Conservation (phyloP, 768 basidiomycete genomes). For the Russula sp. region DNA sequence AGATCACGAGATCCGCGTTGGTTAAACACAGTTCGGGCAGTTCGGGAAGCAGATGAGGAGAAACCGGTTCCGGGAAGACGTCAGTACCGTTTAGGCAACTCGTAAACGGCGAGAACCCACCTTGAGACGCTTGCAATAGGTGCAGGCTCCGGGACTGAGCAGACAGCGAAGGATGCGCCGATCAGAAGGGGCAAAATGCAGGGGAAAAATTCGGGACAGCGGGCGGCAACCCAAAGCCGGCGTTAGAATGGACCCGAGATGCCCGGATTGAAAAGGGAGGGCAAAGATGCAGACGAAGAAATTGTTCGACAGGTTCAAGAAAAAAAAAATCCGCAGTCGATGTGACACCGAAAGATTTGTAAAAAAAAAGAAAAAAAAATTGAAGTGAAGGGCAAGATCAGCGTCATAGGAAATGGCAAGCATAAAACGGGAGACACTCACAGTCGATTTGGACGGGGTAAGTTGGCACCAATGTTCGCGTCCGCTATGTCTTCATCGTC, state of each 20-base stretch:
- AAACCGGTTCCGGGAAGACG: background rate
- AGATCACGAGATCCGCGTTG: background rate
- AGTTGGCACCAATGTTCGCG: background rate
- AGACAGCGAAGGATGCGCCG: background rate
- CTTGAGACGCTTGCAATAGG: constrained; percentile 85
- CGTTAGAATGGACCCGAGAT: constrained; percentile 2
- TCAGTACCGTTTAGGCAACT: background rate
- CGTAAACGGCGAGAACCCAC: constrained; percentile 36
- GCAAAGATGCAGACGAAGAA: background rate
- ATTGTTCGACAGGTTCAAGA: constrained; percentile 2
- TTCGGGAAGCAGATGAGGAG: background rate
- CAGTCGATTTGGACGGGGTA: constrained; percentile 16
- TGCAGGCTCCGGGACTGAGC: constrained; percentile 72
- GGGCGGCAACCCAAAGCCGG: constrained; percentile 13
- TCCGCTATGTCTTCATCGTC: constrained; percentile 4
- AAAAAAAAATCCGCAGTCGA: background rate
- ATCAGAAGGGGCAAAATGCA: background rate
- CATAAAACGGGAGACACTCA: constrained; percentile 4
- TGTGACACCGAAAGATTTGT: background rate
- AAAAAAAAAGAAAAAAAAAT: background rate
- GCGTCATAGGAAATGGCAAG: background rate
- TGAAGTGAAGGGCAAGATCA: background rate
- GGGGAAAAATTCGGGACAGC: constrained; percentile 6
- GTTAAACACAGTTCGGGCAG: background rate
- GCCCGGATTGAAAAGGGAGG: background rate